Base-by-base conservation (phyloP, 2,329 filamentous ascomycete genomes). In the Blastomyces percursus region DNA sequence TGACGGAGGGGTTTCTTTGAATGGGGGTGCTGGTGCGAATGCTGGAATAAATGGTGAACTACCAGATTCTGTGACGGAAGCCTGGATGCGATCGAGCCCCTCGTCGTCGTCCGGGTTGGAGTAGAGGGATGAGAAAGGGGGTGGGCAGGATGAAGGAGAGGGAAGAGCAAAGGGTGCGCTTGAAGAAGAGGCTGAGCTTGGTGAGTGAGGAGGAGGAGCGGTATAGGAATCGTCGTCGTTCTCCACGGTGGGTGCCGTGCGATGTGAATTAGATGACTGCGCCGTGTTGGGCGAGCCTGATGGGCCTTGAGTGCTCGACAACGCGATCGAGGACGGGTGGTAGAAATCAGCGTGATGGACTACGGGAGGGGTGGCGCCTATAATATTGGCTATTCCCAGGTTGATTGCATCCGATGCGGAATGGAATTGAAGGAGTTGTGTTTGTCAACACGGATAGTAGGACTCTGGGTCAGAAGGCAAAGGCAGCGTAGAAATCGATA, bases 61-160 rank as follows among this genome's bases (percentile, higher is more conserved):
- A 11, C 76, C 75, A 56, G 78, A 76, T 66, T 82, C 81, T 64
- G 79, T 77, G 65, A 79, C 73, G 61, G 75, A 70, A 61, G 70
- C 73, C 70, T 78, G 74, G 64, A 74, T 67, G 61, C 69, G 74
- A 69, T 74, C 72, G 67, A 69, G 66, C 61, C 77, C 73, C 60
- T 69, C 64, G 66, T 74, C 70, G 62, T 69, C 64, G 66, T 74
- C 71, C 61, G 80, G 73, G 50, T 80, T 75, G 69, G 83, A 84
- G 74, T 84, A 85, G 71, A 86, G 82, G 42, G 84, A 84, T 63
- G 83, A 85, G 75, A 86, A 87, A 65, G 84, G 82, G 65, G 84
- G 84, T 66, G 84, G 84, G 63, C 19, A 51, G 24, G 48, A 30
- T 2, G 78, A 75, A 63, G 78, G 76, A 64, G 82, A 83, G 66